phyloP scores from a whole-genome alignment of 257 asterid species.

The Solanum clarkiae region DNA sequence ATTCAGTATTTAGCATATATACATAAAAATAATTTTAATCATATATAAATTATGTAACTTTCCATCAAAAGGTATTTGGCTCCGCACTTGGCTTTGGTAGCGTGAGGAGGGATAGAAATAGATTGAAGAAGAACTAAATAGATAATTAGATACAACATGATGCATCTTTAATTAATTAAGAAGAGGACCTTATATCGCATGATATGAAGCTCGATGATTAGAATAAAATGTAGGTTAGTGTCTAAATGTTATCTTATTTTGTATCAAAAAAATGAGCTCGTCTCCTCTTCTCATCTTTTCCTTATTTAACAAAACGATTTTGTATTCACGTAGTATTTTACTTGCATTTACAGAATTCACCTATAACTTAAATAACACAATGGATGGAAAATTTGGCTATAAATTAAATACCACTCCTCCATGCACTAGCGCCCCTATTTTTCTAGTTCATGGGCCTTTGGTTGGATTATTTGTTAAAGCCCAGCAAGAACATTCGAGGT shows the following conservation, averaged over 20 bases:
- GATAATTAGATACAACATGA: background rate
- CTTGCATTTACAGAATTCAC: background rate
- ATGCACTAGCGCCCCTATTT: background rate
- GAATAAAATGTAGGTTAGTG: accelerated
- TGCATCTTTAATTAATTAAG: accelerated
- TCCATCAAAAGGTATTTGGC: background rate
- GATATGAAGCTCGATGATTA: accelerated
- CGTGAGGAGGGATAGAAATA: background rate
- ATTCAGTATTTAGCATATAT: too few relatives aligned
- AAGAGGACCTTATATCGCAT: background rate
- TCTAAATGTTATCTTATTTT: background rate
- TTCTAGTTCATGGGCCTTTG: background rate
- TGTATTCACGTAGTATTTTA: background rate
- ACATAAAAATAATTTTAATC: background rate
- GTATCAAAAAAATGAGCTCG: background rate
- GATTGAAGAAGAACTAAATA: accelerated
- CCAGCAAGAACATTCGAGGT: background rate
- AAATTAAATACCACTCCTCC: background rate
- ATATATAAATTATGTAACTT: background rate
- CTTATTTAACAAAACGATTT: too few relatives aligned
- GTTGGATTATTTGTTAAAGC: background rate
- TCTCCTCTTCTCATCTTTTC: background rate
- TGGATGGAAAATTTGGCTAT: background rate
- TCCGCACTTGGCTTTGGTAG: background rate
- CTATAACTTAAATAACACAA: background rate